A percentile compares a stretch with the other conserved stretches of the same genome.
phyloP scores from a whole-genome alignment of 1,284 basidiomycete genomes.

The Rhodotorula sp. region DNA sequence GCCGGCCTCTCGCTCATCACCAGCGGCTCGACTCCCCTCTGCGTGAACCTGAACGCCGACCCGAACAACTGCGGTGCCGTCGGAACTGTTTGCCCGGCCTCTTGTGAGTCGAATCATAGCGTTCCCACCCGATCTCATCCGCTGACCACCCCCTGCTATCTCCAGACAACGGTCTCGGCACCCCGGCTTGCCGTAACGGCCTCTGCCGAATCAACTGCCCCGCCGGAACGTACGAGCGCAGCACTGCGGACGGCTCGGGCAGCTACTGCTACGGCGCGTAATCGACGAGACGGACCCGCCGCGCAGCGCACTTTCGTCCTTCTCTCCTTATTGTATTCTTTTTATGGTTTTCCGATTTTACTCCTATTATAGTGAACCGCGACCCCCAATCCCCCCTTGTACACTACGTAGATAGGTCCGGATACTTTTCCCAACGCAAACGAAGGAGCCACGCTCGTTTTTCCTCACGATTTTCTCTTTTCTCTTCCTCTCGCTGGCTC shows the following conservation, averaged over 20 bases:
- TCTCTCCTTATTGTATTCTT: too few species aligned
- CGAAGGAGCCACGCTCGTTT: too few species aligned
- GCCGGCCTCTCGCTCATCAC: neutral
- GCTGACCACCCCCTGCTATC: neutral
- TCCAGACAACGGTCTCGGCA: slow-evolving; percentile 27
- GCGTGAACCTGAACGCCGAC: slow-evolving; percentile 1
- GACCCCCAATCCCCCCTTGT: too few species aligned
- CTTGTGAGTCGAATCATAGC: slow-evolving; percentile 1
- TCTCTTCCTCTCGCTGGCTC: too few species aligned
- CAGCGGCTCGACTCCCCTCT: neutral
- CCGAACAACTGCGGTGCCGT: slow-evolving; percentile 18
- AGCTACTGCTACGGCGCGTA: slow-evolving; percentile 14
- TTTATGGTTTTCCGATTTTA: too few species aligned
- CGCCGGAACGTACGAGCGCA: slow-evolving; percentile 1
- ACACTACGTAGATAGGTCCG: too few species aligned
- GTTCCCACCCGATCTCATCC: neutral
- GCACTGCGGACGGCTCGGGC: slow-evolving; percentile 3
- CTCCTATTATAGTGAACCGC: too few species aligned
- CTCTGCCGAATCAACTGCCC: slow-evolving; percentile 23
- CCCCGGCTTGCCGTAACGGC: slow-evolving; percentile 13
- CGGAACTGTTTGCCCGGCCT: slow-evolving; percentile 29
- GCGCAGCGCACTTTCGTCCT: too few species aligned
- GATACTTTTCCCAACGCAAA: too few species aligned
- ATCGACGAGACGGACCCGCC: neutral
- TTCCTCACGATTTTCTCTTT: too few species aligned